A percentile compares a stretch with the other conserved stretches of the same genome.
phyloP scores from a whole-genome alignment of 2,329 filamentous ascomycete genomes.

The Madurella mycetomatis region DNA sequence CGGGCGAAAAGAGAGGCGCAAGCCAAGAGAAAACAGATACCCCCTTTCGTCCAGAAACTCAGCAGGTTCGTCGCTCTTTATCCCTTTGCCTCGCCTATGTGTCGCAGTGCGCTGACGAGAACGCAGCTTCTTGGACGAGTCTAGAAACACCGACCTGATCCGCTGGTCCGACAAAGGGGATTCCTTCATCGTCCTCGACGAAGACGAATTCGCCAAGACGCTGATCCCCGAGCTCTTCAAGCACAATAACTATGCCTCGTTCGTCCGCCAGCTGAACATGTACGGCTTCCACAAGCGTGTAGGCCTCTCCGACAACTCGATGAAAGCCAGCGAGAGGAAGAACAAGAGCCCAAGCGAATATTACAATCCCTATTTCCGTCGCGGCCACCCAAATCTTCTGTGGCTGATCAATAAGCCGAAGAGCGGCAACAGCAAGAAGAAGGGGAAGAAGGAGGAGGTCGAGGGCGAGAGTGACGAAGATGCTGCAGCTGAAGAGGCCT shows the following conservation, averaged over 20 bases:
- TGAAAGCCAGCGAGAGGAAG: conserved; percentile 94
- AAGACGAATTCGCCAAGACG: conserved; percentile 97
- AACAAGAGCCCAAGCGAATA: conserved; percentile 99
- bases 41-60: conserved; percentile 94
- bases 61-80: conserved; percentile 63
- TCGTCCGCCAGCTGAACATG: conserved; percentile 93
- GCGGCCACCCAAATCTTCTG: conserved; percentile 83
- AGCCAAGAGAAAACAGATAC: conserved; percentile 89
- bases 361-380: conserved; percentile 92
- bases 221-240: conserved; percentile 98
- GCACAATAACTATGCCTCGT: conserved; percentile 97
- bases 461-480: conserved; percentile 70
- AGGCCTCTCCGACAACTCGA: conserved; percentile 90
- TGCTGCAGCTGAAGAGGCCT: conserved; percentile 40
- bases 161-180: conserved; percentile 96
- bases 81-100: conserved; percentile 2
- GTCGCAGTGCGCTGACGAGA: conserved; percentile 19
- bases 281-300: conserved; percentile 98
- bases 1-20: conserved; percentile 83
- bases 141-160: conserved; percentile 90
- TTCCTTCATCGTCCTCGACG: conserved; percentile 93
- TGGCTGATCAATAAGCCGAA: conserved; percentile 98
- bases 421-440: conserved; percentile 58
- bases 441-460: conserved; percentile 57
- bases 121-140: conserved; percentile 82